A percentile compares a stretch with the other conserved stretches of the same genome.
These are phyloP conservation scores for Stephanodiscus triporus DNA, from an alignment of 108 stramenopile genomes.

Conservation along the genomic window DNA sequence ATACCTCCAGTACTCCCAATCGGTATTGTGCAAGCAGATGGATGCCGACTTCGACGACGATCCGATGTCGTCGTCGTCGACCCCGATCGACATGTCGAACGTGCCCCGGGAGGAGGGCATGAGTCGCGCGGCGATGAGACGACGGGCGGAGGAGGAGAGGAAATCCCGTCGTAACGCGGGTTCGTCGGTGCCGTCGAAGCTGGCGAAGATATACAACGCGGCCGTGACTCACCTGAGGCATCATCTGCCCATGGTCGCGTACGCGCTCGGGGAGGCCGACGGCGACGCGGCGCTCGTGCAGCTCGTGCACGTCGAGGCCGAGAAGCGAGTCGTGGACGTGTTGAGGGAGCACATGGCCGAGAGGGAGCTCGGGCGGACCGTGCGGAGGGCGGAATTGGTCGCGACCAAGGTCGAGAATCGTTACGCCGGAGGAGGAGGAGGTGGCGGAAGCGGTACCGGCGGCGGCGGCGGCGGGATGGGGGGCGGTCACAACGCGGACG, in stretches of 20 bases:
- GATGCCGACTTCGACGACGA: slow-evolving; percentile 16
- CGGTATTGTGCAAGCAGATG: slow-evolving; percentile 40
- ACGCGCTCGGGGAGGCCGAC: slow-evolving; percentile 73
- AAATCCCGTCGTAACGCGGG: slow-evolving; percentile 10
- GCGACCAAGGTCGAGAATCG: slow-evolving; percentile 60
- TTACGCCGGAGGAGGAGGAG: slow-evolving; percentile 48
- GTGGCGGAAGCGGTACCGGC: background rate
- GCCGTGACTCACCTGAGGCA: slow-evolving; percentile 79
- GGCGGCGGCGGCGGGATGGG: slow-evolving; percentile 15
- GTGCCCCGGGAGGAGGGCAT: slow-evolving; percentile 31
- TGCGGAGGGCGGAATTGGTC: slow-evolving; percentile 65
- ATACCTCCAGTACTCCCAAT: slow-evolving; percentile 69
- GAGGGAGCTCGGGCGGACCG: slow-evolving; percentile 51
- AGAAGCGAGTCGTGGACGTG: slow-evolving; percentile 66
- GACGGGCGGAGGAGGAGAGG: slow-evolving; percentile 37
- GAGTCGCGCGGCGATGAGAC: slow-evolving; percentile 41
- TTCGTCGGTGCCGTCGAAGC: slow-evolving; percentile 53
- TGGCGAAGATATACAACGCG: slow-evolving; percentile 82
- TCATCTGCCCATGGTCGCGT: slow-evolving; percentile 90
- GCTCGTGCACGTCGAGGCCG: slow-evolving; percentile 78
- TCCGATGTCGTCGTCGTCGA: background rate
- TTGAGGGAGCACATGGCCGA: slow-evolving; percentile 54
- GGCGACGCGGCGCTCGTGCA: slow-evolving; percentile 86
- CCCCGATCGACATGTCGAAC: background rate
- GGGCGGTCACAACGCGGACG: background rate